A percentile compares a stretch with the other conserved stretches of the same genome.
Conservation (phyloP, 441 rosid genomes). For the Bocquillonia castaneifolia region DNA sequence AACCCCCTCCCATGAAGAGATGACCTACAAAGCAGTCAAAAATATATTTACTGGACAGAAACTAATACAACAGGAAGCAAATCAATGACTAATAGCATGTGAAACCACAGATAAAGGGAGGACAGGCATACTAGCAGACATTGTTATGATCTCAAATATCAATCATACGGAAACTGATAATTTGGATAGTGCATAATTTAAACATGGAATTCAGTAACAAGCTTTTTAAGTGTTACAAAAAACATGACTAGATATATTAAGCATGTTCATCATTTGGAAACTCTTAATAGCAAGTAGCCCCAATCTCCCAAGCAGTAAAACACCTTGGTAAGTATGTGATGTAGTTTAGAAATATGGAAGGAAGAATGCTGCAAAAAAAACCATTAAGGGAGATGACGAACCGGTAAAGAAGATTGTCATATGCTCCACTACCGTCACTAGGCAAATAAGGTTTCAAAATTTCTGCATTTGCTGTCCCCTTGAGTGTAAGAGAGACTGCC, state of each 20-base stretch:
- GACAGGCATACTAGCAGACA: neutral
- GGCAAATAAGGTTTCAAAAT: slow-evolving; percentile 48
- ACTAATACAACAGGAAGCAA: slow-evolving; percentile 6
- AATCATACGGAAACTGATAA: too few species aligned
- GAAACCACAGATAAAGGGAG: neutral
- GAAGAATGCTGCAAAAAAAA: neutral
- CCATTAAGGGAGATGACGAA: slow-evolving; percentile 27
- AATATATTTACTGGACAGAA: neutral
- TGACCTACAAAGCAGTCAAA: slow-evolving; percentile 41
- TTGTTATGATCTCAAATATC: too few species aligned
- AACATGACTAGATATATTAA: neutral
- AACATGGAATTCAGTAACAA: too few species aligned
- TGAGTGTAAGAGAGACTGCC: slow-evolving; percentile 66
- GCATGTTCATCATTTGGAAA: neutral
- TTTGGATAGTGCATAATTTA: too few species aligned
- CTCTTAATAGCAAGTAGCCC: neutral
- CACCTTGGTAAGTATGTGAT: too few species aligned
- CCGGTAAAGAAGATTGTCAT: slow-evolving; percentile 69
- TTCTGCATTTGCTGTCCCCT: slow-evolving; percentile 48
- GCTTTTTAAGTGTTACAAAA: neutral
- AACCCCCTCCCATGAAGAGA: slow-evolving; percentile 78
- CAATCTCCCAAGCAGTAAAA: slow-evolving; percentile 1
- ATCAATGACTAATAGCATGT: neutral
- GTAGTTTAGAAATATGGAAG: too few species aligned
- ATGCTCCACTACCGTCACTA: slow-evolving; percentile 26